Evolutionary conservation across 768 basidiomycete genomes (phyloP).

Genomic region (Rhizopogon vesiculosus): DNA sequence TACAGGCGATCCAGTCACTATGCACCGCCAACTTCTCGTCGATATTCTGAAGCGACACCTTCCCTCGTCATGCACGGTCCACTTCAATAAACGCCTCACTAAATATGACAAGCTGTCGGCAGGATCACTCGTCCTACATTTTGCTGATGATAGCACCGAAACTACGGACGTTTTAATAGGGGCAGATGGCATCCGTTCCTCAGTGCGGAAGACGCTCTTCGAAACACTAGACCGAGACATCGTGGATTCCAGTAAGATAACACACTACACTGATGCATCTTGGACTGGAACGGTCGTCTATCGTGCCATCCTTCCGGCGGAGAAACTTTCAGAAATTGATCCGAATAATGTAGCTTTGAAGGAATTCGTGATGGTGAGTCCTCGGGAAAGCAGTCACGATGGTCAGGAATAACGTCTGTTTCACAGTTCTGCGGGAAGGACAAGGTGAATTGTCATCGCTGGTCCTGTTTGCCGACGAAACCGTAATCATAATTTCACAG

Average conservation of each 20-base stretch:
- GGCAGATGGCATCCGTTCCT: conserved; percentile 32
- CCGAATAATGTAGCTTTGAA: conserved; percentile 13
- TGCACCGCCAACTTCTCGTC: not conserved
- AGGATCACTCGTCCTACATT: not conserved
- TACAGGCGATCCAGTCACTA: not conserved
- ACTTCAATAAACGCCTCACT: not conserved
- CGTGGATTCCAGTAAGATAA: not conserved
- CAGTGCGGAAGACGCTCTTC: not conserved
- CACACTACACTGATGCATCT: conserved; percentile 15
- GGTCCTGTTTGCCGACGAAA: not conserved
- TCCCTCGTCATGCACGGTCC: not conserved
- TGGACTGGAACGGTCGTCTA: conserved; percentile 38
- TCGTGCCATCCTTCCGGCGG: conserved; percentile 28
- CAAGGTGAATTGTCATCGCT: not conserved
- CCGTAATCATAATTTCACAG: conserved; percentile 15
- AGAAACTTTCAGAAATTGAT: conserved; percentile 16
- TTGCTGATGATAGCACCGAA: conserved; percentile 26
- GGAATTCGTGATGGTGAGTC: conserved; percentile 12
- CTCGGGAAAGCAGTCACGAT: not conserved
- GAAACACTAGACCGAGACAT: not conserved
- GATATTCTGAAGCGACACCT: not conserved
- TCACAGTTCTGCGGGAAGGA: conserved; percentile 2
- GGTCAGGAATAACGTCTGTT: conserved; percentile 2
- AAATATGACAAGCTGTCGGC: not conserved
- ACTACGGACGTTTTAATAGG: conserved; percentile 37